phyloP scores from a whole-genome alignment of 2,329 filamentous ascomycete species.

The Talaromyces sp. region DNA sequence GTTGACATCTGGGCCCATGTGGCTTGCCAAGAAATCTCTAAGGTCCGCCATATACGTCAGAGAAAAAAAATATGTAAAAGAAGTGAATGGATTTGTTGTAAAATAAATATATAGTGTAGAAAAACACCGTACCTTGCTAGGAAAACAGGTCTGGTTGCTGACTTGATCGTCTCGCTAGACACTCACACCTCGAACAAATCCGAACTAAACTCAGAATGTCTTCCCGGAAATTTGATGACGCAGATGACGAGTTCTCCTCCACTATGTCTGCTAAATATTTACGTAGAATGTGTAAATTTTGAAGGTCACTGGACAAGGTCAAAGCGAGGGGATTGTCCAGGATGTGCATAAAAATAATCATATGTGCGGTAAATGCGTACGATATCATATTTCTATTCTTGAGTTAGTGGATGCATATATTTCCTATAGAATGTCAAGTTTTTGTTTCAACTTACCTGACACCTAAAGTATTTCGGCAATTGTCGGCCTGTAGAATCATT shows the following conservation, averaged over 20 bases:
- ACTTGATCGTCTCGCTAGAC: background rate
- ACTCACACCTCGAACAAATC: background rate
- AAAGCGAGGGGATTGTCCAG: background rate
- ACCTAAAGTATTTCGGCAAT: background rate
- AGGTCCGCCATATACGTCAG: too few relatives aligned
- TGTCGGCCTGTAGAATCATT: background rate
- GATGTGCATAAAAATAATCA: background rate
- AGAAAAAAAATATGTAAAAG: too few relatives aligned
- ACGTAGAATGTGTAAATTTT: background rate
- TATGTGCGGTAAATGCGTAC: background rate
- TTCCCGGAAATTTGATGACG: background rate
- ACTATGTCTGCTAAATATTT: background rate
- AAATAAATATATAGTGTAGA: too few relatives aligned
- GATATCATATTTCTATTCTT: background rate
- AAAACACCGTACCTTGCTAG: too few relatives aligned
- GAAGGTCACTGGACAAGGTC: background rate
- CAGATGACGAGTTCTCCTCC: background rate
- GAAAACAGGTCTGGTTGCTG: too few relatives aligned
- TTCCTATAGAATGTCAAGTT: background rate
- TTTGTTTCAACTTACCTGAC: background rate
- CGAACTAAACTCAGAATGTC: background rate
- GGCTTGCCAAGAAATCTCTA: too few relatives aligned
- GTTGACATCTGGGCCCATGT: too few relatives aligned
- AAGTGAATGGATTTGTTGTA: too few relatives aligned
- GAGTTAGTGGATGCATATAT: background rate